A percentile compares a stretch with the other conserved stretches of the same genome.
Evolutionary conservation across 805 yeast genomes (phyloP).

Genomic region (Myxozyma vanderwaltii): DNA sequence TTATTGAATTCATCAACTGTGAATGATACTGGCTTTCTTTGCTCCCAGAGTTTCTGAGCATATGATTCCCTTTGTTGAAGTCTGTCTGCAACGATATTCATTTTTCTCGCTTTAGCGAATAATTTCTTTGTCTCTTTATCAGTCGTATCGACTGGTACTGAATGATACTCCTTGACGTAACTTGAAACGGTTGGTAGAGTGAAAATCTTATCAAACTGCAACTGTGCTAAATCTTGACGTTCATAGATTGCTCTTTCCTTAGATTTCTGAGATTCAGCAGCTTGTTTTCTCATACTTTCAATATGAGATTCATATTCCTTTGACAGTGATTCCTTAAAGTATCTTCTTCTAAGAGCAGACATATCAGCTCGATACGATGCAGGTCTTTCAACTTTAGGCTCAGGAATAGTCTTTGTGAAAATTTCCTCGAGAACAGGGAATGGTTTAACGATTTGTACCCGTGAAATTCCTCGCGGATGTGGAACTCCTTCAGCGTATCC

Average conservation of each 20-base stretch:
- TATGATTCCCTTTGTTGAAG: neutral
- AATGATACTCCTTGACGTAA: slow-evolving; percentile 15
- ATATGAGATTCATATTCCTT: slow-evolving; percentile 7
- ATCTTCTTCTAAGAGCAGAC: slow-evolving; percentile 15
- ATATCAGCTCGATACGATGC: neutral
- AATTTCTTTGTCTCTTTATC: slow-evolving; percentile 4
- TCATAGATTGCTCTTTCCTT: slow-evolving; percentile 3
- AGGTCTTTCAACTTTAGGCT: slow-evolving; percentile 1
- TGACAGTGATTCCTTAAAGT: slow-evolving; percentile 6
- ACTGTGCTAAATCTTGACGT: slow-evolving; percentile 2
- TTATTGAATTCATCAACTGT: neutral
- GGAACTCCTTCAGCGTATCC: slow-evolving; percentile 23
- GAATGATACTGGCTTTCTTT: neutral
- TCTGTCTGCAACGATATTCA: neutral
- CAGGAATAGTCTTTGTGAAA: slow-evolving; percentile 3
- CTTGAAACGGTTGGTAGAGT: slow-evolving; percentile 21
- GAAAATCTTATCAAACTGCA: slow-evolving; percentile 13
- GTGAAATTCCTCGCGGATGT: slow-evolving; percentile 12
- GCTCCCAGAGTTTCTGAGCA: slow-evolving; percentile 2
- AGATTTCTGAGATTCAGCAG: neutral
- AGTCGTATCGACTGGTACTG: neutral
- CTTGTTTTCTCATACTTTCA: neutral
- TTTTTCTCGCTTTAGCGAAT: neutral
- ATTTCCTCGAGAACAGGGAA: slow-evolving; percentile 15
- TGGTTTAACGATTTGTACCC: slow-evolving; percentile 8